Evolutionary conservation across 768 basidiomycete genomes (phyloP), one percentile per base, ranked within the genome.

Genomic region (Butyriboletus loyo): DNA sequence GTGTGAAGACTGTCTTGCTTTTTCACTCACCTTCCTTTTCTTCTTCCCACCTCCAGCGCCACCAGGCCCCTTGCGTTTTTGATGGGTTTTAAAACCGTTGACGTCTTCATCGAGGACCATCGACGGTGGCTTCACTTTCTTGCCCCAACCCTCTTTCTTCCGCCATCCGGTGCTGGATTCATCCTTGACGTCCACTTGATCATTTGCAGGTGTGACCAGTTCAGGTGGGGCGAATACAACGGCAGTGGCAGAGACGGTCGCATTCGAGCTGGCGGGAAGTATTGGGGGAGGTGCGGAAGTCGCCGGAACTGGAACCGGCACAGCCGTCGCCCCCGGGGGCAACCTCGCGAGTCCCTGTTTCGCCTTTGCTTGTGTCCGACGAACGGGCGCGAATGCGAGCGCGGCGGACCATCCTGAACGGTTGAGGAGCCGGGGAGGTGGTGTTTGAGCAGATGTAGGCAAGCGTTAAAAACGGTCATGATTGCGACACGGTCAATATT

Each of bases 21-120:
- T 24, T 41, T 53, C 52, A 58, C 70, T 55, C 55, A 83, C 87
- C 78, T 88, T 90, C 66, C 80, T 89, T 21, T 78, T 73, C 52
- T 75, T 79, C 66, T 74, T 78, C 9, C 70, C 69, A 5, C 68
- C 64, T 6, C 68, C 62, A 4, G 72, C 76, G 48, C 81, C 80
- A 15, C 77, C 79, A 1, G 52, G 22, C 2, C 77, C 79, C 15
- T 71, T 76, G 55, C 78, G 76, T 56, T 79, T 83, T 49, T 80
- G 82, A 11, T 77, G 74, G 13, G 77, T 62, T 61, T 83, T 87
- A 70, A 87, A 94, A 1, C 91, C 91, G 52, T 93, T 93, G 56
- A 93, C 76, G 55, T 93, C 89, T 54, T 93, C 92, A 54, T 93
- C 91, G 10, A 94, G 79, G 21, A 92, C 77, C 89, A 94, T 92